Conservation (phyloP, 2,329 filamentous ascomycete genomes). For the Clarireedia hainanense region DNA sequence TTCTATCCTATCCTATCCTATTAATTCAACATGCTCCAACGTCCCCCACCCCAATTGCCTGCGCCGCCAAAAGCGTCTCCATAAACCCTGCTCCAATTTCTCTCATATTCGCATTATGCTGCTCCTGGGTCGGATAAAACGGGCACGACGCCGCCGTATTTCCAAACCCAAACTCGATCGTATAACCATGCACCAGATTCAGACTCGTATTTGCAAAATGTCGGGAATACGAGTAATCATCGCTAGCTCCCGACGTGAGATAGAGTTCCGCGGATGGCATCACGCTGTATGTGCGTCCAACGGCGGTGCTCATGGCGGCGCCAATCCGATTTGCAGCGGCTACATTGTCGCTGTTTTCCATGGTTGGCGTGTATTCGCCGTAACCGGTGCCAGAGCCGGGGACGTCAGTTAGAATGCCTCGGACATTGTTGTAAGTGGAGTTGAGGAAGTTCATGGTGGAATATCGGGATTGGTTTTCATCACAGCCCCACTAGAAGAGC, state of each 20-base stretch:
- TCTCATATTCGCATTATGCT: conserved; percentile 37
- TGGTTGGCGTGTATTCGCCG: conserved; percentile 37
- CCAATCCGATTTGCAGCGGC: conserved; percentile 31
- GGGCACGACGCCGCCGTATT: conserved; percentile 18
- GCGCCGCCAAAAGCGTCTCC: conserved; percentile 33
- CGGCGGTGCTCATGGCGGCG: conserved; percentile 34
- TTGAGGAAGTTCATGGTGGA: conserved; percentile 45
- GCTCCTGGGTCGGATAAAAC: conserved; percentile 39
- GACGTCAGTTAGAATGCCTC: conserved; percentile 38
- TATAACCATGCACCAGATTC: conserved; percentile 36
- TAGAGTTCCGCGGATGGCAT: conserved; percentile 37
- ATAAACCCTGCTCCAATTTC: conserved; percentile 41
- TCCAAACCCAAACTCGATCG: conserved; percentile 41
- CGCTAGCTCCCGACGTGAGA: conserved; percentile 38
- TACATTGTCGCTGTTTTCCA: conserved; percentile 31
- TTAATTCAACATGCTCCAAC: conserved; percentile 9
- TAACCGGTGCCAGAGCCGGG: conserved; percentile 31
- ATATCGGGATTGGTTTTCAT: conserved; percentile 40
- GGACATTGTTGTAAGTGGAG: conserved; percentile 41
- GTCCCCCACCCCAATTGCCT: not conserved
- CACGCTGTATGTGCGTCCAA: conserved; percentile 32
- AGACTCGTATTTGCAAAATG: conserved; percentile 33
- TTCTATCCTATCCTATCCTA: too few species aligned
- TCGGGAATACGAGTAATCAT: conserved; percentile 40
- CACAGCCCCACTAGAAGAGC: conserved; percentile 41